Evolutionary conservation across 495 filamentous ascomycete genomes (phyloP), one percentile per base, ranked within the genome.

Genomic region (Aspergillus bertholletiae): DNA sequence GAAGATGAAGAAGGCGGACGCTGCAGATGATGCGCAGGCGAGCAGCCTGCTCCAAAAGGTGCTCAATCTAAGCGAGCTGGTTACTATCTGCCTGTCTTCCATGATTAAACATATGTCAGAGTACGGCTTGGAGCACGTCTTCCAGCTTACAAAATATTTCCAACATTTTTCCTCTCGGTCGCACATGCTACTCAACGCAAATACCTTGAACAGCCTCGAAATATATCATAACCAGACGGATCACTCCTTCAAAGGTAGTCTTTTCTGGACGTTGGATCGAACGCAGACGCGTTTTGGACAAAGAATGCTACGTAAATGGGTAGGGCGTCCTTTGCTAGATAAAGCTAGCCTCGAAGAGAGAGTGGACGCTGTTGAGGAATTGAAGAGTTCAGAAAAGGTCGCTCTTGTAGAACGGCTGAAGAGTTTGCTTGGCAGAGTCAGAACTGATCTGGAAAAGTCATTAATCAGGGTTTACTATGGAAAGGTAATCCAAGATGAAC

Each of bases 171-270:
- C 89, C 62, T 89, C 93, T 2, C 79, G 94, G 24, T 91, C 92
- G 13, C 91, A 97, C 61, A 97, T 99, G 94, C 77, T 97, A 3
- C 78, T 99, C 55, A 97, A 96, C 62, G 94, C 92, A 17, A 99
- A 96, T 52, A 99, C 92, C 0, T 65, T 99, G 32, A 90, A 92
- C 13, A 96, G 90, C 62, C 77, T 99, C 13, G 94, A 99, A 67
- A 89, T 99, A 2, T 99, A 97, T 67, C 85, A 92, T 24, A 99
- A 99, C 56, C 85, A 91, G 57, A 97, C 94, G 0, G 93, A 99
- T 63, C 80, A 92, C 51, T 81, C 82, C 0, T 82, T 86, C 41
- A 95, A 89, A 60, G 94, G 95, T 0, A 96, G 92, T 67, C 77
- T 99, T 15, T 89, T 97, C 67, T 99, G 94, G 94, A 90, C 92